A percentile compares a stretch with the other conserved stretches of the same genome.
Evolutionary conservation across 2,329 filamentous ascomycete species (phyloP).

Genomic region (Pseudopithomyces maydicus): DNA sequence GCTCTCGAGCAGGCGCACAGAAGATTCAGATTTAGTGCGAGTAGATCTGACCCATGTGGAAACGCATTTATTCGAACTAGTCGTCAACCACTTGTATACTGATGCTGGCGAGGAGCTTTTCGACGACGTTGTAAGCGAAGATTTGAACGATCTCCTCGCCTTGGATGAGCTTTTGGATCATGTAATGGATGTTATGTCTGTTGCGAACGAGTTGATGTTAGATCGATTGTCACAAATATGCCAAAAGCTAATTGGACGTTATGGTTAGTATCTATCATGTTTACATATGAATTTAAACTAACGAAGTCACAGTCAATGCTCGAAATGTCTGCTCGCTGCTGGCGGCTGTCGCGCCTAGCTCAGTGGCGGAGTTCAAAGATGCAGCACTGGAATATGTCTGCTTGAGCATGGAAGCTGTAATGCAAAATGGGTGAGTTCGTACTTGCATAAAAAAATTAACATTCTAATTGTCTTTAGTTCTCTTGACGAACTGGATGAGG

Average conservation of each 20-base stretch:
- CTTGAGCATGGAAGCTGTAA: conserved; percentile 85
- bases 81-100: conserved; percentile 81
- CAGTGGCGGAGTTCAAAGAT: conserved; percentile 83
- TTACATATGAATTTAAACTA: conserved; percentile 22
- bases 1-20: conserved; percentile 72
- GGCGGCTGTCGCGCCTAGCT: conserved; percentile 84
- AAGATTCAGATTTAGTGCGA: conserved; percentile 58
- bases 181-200: conserved; percentile 87
- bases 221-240: conserved; percentile 89
- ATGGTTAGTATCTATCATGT: conserved; percentile 56
- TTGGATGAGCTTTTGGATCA: conserved; percentile 86
- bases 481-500: conserved; percentile 82
- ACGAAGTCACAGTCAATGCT: conserved; percentile 31
- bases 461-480: conserved; percentile 53
- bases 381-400: conserved; percentile 89
- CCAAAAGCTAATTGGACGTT: conserved; percentile 80
- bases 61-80: conserved; percentile 73
- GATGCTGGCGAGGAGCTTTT: conserved; percentile 84
- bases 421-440: conserved; percentile 73
- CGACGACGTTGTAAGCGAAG: conserved; percentile 70
- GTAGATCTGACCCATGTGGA: conserved; percentile 86
- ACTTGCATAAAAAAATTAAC: neutral
- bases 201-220: conserved; percentile 94
- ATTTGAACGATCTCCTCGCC: conserved; percentile 50
- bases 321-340: conserved; percentile 86